Base-by-base conservation (phyloP, 1,139 yeast species). In the Casaregolazyma suthepensis region DNA sequence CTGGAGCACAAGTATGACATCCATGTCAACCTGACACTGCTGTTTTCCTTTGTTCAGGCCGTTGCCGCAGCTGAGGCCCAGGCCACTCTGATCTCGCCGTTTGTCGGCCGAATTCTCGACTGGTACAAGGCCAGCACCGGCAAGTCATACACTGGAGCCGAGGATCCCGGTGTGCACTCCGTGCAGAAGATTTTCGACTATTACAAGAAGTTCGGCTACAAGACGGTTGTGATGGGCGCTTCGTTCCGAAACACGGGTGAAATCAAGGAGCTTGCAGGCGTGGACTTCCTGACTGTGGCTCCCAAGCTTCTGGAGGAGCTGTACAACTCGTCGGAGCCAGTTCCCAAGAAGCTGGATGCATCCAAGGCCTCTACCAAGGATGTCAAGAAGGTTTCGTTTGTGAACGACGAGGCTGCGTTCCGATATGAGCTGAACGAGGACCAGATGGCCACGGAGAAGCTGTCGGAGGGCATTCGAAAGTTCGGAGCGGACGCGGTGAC, bases 201-300 rank as follows among this genome's bases (percentile, higher is more conserved):
- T 85, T 93, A 93, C 87, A 93, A 93, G 85, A 93, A 93, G 80
- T 89, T 74, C 75, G 94, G 85, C 65, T 93, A 93, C 84, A 80
- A 93, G 69, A 93, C 99, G 75, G 91, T 93, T 72, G 99, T 93
- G 70, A 93, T 93, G 99, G 99, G 99, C 75, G 99, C 99, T 59
- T 91, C 98, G 57, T 93, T 93, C 91, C 91, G 99, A 85, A 94
- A 91, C 81, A 76, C 80, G 62, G 97, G 94, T 64, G 99, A 93
- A 79, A 90, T 93, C 77, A 87, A 85, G 76, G 96, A 95, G 65
- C 81, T 93, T 67, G 98, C 99, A 61, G 99, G 99, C 74, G 87
- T 89, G 71, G 99, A 93, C 74, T 94, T 76, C 82, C 81, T 93
- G 77, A 93, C 99, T 71, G 91, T 93, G 68, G 81, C 99, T 66